A percentile compares a stretch with the other conserved stretches of the same genome.
phyloP scores from a whole-genome alignment of 2,329 filamentous ascomycete species.

The Didymella pinodella region DNA sequence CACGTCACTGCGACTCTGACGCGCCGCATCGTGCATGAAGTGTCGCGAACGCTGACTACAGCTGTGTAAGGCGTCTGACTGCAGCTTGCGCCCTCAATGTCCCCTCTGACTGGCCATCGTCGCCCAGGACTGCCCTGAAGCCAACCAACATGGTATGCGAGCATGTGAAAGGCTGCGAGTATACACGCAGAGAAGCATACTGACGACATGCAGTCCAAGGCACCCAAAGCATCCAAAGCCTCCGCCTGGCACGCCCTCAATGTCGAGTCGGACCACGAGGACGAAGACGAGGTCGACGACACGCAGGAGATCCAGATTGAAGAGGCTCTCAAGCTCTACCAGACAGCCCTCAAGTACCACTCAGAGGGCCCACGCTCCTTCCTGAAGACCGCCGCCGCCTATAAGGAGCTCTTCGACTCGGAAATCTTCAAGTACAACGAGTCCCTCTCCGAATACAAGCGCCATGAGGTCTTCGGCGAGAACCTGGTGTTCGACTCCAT shows the following conservation, averaged over 20 bases:
- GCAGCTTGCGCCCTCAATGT: constrained; percentile 18
- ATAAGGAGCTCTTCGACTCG: constrained; percentile 83
- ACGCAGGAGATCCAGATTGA: constrained; percentile 97
- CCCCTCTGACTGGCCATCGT: constrained; percentile 1
- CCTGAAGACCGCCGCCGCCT: constrained; percentile 79
- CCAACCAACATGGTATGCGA: constrained; percentile 18
- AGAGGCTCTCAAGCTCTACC: constrained; percentile 93
- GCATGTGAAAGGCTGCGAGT: constrained; percentile 11
- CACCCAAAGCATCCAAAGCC: constrained; percentile 25
- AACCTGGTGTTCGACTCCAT: constrained; percentile 53
- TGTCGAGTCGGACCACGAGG: constrained; percentile 88
- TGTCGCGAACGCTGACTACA: background rate
- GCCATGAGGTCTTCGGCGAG: constrained; percentile 65
- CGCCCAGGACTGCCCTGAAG: constrained; percentile 7
- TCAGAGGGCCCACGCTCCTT: constrained; percentile 82
- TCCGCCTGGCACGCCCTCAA: constrained; percentile 83
- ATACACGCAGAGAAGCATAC: background rate
- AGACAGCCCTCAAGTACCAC: constrained; percentile 88
- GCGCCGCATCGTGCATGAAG: constrained; percentile 1
- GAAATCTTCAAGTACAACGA: constrained; percentile 95
- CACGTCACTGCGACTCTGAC: constrained; percentile 14
- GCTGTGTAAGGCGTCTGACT: constrained; percentile 6
- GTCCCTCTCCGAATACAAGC: constrained; percentile 82
- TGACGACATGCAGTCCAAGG: constrained; percentile 45
- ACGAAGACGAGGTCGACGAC: constrained; percentile 91